Conservation (phyloP, 768 basidiomycete genomes). For the Xerocomellus dryophilus region DNA sequence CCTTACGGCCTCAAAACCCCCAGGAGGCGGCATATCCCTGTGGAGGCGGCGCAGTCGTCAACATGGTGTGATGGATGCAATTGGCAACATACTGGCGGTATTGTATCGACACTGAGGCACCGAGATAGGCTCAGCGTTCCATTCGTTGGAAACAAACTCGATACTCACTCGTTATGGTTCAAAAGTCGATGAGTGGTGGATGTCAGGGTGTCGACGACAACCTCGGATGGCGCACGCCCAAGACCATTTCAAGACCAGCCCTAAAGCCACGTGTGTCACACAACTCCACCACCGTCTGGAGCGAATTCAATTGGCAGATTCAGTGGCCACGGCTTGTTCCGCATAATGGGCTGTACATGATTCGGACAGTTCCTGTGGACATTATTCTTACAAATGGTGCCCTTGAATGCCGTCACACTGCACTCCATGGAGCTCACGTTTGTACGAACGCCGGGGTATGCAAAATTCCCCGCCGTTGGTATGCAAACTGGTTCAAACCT, state of each 20-base stretch:
- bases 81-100: slow-evolving; percentile 28
- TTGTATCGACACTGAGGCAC: slow-evolving; percentile 23
- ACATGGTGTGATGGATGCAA: slow-evolving; percentile 7
- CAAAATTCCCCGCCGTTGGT: background rate
- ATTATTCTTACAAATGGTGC: background rate
- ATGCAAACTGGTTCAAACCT: slow-evolving; percentile 14
- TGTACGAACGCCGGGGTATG: background rate
- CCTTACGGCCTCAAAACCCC: slow-evolving; percentile 88
- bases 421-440: background rate
- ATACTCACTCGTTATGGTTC: slow-evolving; percentile 21
- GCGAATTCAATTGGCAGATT: background rate
- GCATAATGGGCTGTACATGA: background rate
- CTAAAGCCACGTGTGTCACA: slow-evolving; percentile 24
- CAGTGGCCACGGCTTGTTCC: background rate
- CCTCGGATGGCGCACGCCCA: background rate
- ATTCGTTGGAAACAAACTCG: background rate
- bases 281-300: slow-evolving; percentile 5
- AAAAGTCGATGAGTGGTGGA: slow-evolving; percentile 1
- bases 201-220: slow-evolving; percentile 2
- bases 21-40: slow-evolving; percentile 94
- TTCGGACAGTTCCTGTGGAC: slow-evolving; percentile 25
- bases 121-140: background rate
- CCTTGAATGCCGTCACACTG: slow-evolving; percentile 22
- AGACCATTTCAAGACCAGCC: slow-evolving; percentile 20
- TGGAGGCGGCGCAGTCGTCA: slow-evolving; percentile 13